Evolutionary conservation across 2,329 filamentous ascomycete species (phyloP), one percentile per base, ranked within the genome.

Genomic region (Penicillium sp.): DNA sequence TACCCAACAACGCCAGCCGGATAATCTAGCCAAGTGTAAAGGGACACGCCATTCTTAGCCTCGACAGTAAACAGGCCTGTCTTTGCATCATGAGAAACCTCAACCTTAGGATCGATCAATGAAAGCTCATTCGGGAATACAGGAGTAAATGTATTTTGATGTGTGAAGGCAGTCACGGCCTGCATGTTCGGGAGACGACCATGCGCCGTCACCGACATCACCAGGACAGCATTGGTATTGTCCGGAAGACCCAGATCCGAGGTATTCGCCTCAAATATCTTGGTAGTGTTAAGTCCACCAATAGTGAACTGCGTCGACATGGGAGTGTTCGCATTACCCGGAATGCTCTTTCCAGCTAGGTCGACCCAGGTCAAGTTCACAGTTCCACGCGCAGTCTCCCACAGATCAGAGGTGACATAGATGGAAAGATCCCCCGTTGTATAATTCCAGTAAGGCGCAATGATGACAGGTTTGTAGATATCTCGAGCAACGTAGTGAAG

Each of bases 341-440:
- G 26, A n/a, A 84, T 72, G 3, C 67, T 61, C 0, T 74, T 76
- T 4, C 81, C 84, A 1, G 70, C 69, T 70, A 82, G 81, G 55
- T 80, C 76, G 39, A 81, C 75, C 84, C 84, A 87, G 3, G 72
- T 74, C 31, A 85, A 63, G 3, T 70, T 77, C 3, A 81, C 80
- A 0, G 62, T 78, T 0, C 83, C 84, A 5, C 57, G 67, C 0
- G 77, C 77, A 1, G 76, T 59, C 2, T 76, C 70, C 84, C 84
- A 87, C 1, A 86, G 74, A 68, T 87, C 84, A 3, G 81, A 84
- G 0, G 81, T 84, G 1, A 82, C 82, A 64, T 82, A 87, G 2
- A 85, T 71, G 5, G 79, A 76, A 16, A 87, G 70, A 21, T 78
- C 68, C 1, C 81, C 80, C 0, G 78, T 82, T 0, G 76, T 77